Evolutionary conservation across 2,329 filamentous ascomycete species (phyloP).

Genomic region (Exophiala aquamarina): DNA sequence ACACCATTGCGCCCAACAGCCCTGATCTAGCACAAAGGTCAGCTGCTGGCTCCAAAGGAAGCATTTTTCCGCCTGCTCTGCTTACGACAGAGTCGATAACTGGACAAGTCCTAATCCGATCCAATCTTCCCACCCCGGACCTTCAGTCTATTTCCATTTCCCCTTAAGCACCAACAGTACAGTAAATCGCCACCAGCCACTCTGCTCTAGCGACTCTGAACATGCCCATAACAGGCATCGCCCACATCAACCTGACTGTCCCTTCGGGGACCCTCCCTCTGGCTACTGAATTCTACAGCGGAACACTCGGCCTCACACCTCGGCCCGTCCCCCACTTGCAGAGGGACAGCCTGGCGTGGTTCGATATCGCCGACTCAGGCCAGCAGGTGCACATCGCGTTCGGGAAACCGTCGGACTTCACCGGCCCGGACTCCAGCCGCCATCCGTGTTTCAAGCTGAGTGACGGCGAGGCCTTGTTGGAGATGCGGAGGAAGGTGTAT

Average conservation of each 20-base stretch:
- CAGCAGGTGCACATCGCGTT: conserved; percentile 56
- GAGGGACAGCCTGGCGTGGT: conserved; percentile 56
- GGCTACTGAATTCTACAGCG: conserved; percentile 56
- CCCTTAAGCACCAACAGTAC: no score
- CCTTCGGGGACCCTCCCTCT: conserved; percentile 52
- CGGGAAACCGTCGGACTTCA: conserved; percentile 11
- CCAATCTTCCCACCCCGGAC: no score
- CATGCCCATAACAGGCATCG: conserved; percentile 49
- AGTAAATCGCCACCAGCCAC: no score
- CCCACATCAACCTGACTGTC: conserved; percentile 61
- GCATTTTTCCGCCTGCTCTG: no score
- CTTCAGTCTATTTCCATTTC: no score
- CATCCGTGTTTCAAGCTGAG: conserved; percentile 62
- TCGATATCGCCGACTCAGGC: conserved; percentile 20
- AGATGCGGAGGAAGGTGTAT: conserved; percentile 51
- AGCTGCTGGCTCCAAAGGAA: no score
- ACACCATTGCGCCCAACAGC: no score
- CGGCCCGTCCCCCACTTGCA: conserved; percentile 55
- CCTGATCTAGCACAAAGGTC: no score
- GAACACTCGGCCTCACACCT: conserved; percentile 55
- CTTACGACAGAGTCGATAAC: no score
- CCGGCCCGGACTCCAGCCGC: conserved; percentile 39
- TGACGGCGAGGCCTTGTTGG: conserved; percentile 47
- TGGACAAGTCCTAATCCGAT: no score
- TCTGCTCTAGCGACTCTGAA: no score